These are phyloP conservation scores for Oenanthe javanica DNA, from an alignment of 140 eudicot species.

Conservation along the genomic window DNA sequence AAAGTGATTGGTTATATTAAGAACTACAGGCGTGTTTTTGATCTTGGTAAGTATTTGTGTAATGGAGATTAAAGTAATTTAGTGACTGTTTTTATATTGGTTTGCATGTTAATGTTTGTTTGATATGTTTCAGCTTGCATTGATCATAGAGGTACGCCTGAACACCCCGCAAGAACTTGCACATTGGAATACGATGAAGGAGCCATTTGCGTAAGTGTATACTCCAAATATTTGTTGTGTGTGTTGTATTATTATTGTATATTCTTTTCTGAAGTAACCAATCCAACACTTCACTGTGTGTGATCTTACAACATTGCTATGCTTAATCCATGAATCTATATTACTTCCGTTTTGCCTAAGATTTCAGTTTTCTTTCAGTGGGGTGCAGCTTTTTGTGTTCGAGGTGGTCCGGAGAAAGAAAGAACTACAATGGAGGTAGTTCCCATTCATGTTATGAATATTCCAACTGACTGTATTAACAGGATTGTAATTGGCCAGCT, in stretches of 20 bases:
- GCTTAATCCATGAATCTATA: not conserved
- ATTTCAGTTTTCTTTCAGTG: constrained; percentile 41
- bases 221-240: not conserved
- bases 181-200: constrained; percentile 77
- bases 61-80: too few species aligned
- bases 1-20: constrained; percentile 80
- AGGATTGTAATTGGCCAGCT: not conserved
- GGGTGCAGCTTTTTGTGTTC: constrained; percentile 91
- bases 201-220: constrained; percentile 68
- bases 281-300: not conserved
- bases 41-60: constrained; percentile 48
- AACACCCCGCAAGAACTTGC: constrained; percentile 96
- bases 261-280: not conserved
- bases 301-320: not conserved
- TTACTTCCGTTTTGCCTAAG: not conserved
- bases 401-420: constrained; percentile 83
- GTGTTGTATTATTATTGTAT: not conserved
- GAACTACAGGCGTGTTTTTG: constrained; percentile 80
- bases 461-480: not conserved
- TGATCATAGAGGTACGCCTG: constrained; percentile 87
- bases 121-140: constrained; percentile 64
- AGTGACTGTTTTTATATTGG: not conserved
- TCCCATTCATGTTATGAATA: not conserved
- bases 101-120: not conserved
- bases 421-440: constrained; percentile 78